A percentile compares a stretch with the other conserved stretches of the same genome.
phyloP scores from a whole-genome alignment of 2,329 filamentous ascomycete species.

The Talaromyces marneffei region DNA sequence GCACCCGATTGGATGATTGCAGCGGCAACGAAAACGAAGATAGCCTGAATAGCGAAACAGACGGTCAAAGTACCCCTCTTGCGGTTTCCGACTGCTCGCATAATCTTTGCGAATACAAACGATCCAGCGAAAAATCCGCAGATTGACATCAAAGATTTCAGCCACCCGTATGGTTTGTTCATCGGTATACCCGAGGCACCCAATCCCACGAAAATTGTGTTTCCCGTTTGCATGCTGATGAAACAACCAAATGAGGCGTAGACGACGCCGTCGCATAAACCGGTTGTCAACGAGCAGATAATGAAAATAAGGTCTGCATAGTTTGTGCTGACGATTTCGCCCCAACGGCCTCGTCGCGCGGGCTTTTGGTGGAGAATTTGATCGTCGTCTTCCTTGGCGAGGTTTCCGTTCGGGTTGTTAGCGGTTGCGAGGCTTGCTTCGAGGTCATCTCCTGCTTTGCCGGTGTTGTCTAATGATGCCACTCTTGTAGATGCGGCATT shows the following conservation, averaged over 20 bases:
- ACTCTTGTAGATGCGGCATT: background rate
- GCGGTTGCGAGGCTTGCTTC: background rate
- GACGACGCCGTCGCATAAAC: slow-evolving; percentile 41
- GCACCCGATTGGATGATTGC: slow-evolving; percentile 34
- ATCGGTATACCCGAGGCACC: slow-evolving; percentile 37
- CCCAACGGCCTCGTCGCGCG: slow-evolving; percentile 20
- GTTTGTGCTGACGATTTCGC: slow-evolving; percentile 25
- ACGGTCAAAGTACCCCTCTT: slow-evolving; percentile 33
- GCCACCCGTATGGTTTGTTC: slow-evolving; percentile 38
- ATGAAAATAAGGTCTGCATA: slow-evolving; percentile 34
- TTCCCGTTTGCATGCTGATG: slow-evolving; percentile 45
- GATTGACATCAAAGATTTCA: slow-evolving; percentile 42
- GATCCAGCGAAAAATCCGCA: slow-evolving; percentile 38
- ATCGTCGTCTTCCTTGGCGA: background rate
- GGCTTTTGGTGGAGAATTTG: background rate
- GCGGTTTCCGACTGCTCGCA: slow-evolving; percentile 31
- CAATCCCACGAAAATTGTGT: slow-evolving; percentile 44
- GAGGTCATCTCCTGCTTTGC: background rate
- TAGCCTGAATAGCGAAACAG: slow-evolving; percentile 38
- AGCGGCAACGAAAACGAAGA: slow-evolving; percentile 37
- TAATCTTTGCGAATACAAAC: slow-evolving; percentile 34
- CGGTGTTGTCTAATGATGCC: background rate
- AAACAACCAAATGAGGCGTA: slow-evolving; percentile 46
- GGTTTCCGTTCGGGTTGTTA: background rate
- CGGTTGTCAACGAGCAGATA: slow-evolving; percentile 38